Percentiles rank a stretch among this genome's conserved stretches.
phyloP scores from a whole-genome alignment of 257 asterid genomes.

The Solanum appendiculatum region DNA sequence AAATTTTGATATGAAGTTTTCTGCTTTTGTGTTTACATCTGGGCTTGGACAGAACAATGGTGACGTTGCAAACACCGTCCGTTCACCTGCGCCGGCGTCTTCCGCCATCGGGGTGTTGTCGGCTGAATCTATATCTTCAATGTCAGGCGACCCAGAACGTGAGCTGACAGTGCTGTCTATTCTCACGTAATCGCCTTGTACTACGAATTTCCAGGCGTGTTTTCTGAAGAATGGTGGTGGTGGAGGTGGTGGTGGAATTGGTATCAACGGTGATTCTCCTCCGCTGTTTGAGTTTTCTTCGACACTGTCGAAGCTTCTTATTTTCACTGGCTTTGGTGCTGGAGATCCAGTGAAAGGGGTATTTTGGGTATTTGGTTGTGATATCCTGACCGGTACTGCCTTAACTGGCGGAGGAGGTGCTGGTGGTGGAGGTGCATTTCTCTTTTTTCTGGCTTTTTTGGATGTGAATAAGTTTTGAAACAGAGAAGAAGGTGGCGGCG shows the following conservation, averaged over 20 bases:
- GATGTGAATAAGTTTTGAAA: conserved; percentile 47
- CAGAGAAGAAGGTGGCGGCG: conserved; percentile 39
- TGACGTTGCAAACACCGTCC: conserved; percentile 34
- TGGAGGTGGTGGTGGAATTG: conserved; percentile 64
- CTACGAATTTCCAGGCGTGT: conserved; percentile 70
- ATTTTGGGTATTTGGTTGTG: background rate
- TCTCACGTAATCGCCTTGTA: conserved; percentile 79
- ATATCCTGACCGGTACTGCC: background rate
- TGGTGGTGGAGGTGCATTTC: conserved; percentile 29
- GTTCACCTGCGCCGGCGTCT: conserved; percentile 12
- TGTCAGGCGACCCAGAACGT: conserved; percentile 67
- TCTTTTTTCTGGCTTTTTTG: conserved; percentile 50
- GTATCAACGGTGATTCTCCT: conserved; percentile 49
- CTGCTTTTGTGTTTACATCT: conserved; percentile 80
- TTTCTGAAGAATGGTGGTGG: conserved; percentile 52
- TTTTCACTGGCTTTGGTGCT: conserved; percentile 14
- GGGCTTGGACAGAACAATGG: conserved; percentile 77
- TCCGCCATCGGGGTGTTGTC: conserved; percentile 45
- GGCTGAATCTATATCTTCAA: conserved; percentile 42
- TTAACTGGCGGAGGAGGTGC: conserved; percentile 10
- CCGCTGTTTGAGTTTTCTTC: conserved; percentile 49
- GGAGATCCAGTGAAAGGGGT: background rate
- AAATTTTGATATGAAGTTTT: conserved; percentile 60
- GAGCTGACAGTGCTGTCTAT: conserved; percentile 57
- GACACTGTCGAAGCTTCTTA: conserved; percentile 20